A percentile compares a stretch with the other conserved stretches of the same genome.
phyloP scores from a whole-genome alignment of 1,284 basidiomycete species.

The Heliocybe sulcata region DNA sequence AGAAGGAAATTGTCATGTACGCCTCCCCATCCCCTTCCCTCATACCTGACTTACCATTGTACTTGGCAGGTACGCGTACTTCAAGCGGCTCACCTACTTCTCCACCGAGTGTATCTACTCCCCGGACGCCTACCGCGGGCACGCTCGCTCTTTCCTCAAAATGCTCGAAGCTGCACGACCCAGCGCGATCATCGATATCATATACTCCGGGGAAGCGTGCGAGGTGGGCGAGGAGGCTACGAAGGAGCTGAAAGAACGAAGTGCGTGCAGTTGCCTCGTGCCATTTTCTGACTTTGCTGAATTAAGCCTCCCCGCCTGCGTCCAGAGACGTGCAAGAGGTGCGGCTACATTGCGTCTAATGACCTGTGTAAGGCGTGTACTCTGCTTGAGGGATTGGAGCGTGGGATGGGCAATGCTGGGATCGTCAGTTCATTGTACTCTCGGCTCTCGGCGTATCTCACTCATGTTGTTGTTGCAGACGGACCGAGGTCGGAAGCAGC shows the following conservation, averaged over 20 bases:
- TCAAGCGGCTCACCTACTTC: conserved; percentile 98
- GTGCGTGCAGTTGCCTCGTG: conserved; percentile 39
- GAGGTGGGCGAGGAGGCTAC: conserved; percentile 76
- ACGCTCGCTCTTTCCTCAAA: conserved; percentile 91
- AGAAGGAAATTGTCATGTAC: conserved; percentile 99
- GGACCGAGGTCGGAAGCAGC: conserved; percentile 53
- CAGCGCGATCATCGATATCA: conserved; percentile 95
- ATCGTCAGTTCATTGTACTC: conserved; percentile 42
- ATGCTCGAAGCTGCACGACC: conserved; percentile 92
- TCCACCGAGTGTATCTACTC: conserved; percentile 99
- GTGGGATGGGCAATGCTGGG: conserved; percentile 62
- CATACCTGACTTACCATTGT: background rate
- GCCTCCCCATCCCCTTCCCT: conserved; percentile 14
- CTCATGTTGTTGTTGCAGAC: conserved; percentile 32
- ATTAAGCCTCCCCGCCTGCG: no score
- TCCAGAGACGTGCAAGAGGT: conserved; percentile 80
- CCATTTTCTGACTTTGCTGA: no score
- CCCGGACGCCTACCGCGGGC: conserved; percentile 95
- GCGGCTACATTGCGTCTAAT: conserved; percentile 92
- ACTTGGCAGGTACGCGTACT: conserved; percentile 84
- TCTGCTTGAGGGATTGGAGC: conserved; percentile 85
- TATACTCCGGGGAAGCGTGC: conserved; percentile 91
- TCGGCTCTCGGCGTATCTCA: conserved; percentile 7
- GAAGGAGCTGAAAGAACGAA: conserved; percentile 69
- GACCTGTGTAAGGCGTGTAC: conserved; percentile 91